Evolutionary conservation across 495 filamentous ascomycete species (phyloP).

Genomic region (Penicillium lividum): DNA sequence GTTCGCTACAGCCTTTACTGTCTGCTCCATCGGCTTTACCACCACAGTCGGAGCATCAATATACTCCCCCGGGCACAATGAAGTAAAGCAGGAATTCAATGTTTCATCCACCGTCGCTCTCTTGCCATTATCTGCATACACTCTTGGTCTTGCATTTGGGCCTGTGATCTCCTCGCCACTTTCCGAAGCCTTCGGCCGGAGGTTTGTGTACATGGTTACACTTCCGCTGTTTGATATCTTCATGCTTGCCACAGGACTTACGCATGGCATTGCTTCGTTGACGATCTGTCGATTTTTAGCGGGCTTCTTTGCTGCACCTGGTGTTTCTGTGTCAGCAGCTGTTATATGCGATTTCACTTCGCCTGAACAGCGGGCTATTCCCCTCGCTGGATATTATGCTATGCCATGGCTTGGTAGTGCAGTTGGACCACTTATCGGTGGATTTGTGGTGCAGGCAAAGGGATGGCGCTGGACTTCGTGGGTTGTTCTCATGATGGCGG

Average conservation of each 20-base stretch:
- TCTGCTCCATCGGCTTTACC: constrained; percentile 2
- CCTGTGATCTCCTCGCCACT: constrained; percentile 60
- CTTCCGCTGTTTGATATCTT: constrained; percentile 60
- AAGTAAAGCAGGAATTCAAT: constrained; percentile 46
- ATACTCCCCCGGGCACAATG: constrained; percentile 17
- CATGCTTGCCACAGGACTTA: constrained; percentile 60
- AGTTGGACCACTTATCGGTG: constrained; percentile 60
- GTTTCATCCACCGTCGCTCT: constrained; percentile 53
- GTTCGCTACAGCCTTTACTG: not conserved
- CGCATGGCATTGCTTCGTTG: constrained; percentile 55
- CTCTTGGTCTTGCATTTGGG: constrained; percentile 59
- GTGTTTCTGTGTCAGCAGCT: constrained; percentile 22
- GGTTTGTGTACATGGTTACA: constrained; percentile 55
- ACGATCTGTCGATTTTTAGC: constrained; percentile 63
- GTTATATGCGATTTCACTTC: constrained; percentile 25
- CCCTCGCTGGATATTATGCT: constrained; percentile 31
- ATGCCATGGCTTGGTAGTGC: constrained; percentile 53
- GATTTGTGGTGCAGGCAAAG: constrained; percentile 55
- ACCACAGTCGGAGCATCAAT: constrained; percentile 6
- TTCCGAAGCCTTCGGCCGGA: constrained; percentile 58
- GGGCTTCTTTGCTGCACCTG: constrained; percentile 44
- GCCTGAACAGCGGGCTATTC: constrained; percentile 11
- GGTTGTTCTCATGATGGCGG: constrained; percentile 40
- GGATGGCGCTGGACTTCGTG: constrained; percentile 60
- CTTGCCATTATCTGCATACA: constrained; percentile 56